A percentile compares a stretch with the other conserved stretches of the same genome.
These are phyloP conservation scores for Pichia sp. DNA, from an alignment of 1,139 yeast species.

Conservation along the genomic window DNA sequence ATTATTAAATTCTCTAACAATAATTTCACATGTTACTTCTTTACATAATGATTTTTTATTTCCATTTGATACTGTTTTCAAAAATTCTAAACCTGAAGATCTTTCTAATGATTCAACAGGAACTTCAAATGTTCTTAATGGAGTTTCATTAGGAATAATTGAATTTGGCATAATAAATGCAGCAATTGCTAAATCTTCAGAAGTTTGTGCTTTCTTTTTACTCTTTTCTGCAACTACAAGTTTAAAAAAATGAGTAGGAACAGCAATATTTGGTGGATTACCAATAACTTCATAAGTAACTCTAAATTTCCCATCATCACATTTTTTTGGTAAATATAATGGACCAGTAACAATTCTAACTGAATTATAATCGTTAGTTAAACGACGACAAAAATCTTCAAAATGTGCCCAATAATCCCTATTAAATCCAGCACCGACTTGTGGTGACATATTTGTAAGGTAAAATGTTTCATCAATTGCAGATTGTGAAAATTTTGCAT, in stretches of 20 bases:
- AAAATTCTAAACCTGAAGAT: constrained; percentile 75
- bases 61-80: constrained; percentile 58
- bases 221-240: constrained; percentile 75
- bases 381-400: constrained; percentile 78
- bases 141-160: constrained; percentile 60
- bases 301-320: constrained; percentile 69
- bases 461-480: constrained; percentile 96
- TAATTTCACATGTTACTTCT: constrained; percentile 72
- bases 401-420: constrained; percentile 97
- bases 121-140: constrained; percentile 71
- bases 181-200: constrained; percentile 63
- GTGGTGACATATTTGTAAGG: constrained; percentile 90
- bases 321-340: constrained; percentile 72
- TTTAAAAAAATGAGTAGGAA: constrained; percentile 95
- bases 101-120: constrained; percentile 87
- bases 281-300: constrained; percentile 93
- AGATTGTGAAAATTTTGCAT: constrained; percentile 79
- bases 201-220: constrained; percentile 30
- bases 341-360: constrained; percentile 95
- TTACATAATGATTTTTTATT: constrained; percentile 66
- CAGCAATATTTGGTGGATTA: constrained; percentile 93
- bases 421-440: constrained; percentile 95
- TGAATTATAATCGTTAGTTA: constrained; percentile 59
- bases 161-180: constrained; percentile 93
- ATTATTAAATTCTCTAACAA: constrained; percentile 70